phyloP scores from a whole-genome alignment of 331 rosid genomes.

The Pyrus hybrid region DNA sequence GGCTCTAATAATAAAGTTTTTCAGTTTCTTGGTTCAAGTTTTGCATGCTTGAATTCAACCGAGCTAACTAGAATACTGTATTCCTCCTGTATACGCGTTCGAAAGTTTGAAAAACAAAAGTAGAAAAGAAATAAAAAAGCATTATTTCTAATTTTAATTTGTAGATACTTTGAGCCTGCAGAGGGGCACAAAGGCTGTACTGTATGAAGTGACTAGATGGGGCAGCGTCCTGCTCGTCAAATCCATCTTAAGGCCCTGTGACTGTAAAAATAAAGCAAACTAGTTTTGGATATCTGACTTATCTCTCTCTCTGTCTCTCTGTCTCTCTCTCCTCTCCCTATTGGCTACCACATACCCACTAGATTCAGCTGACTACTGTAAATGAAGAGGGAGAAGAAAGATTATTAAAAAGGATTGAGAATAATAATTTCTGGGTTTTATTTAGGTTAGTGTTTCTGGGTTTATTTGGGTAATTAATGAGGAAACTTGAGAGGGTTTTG shows the following conservation, averaged over 20 bases:
- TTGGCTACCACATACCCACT: slow-evolving; percentile 20
- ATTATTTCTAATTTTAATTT: slow-evolving; percentile 6
- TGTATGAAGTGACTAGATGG: slow-evolving; percentile 74
- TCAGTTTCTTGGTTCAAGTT: background rate
- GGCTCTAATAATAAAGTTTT: background rate
- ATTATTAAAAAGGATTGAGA: background rate
- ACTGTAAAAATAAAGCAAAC: slow-evolving; percentile 25
- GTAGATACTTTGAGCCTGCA: slow-evolving; percentile 9
- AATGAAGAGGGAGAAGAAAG: background rate
- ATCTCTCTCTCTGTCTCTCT: background rate
- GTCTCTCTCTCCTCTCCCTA: background rate
- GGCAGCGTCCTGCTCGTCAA: slow-evolving; percentile 63
- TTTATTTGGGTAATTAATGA: slow-evolving; percentile 1
- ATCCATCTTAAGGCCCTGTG: slow-evolving; percentile 44
- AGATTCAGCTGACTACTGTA: slow-evolving; percentile 29
- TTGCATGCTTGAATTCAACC: background rate
- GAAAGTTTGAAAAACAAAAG: background rate
- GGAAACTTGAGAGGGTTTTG: background rate
- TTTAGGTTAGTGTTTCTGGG: background rate
- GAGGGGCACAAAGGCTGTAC: slow-evolving; percentile 47
- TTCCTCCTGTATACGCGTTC: background rate
- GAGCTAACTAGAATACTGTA: background rate
- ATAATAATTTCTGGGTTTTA: background rate
- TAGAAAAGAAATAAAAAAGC: background rate
- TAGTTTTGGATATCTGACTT: slow-evolving; percentile 21